Conservation (phyloP, 768 basidiomycete species). For the Panaeolus papilionaceus region DNA sequence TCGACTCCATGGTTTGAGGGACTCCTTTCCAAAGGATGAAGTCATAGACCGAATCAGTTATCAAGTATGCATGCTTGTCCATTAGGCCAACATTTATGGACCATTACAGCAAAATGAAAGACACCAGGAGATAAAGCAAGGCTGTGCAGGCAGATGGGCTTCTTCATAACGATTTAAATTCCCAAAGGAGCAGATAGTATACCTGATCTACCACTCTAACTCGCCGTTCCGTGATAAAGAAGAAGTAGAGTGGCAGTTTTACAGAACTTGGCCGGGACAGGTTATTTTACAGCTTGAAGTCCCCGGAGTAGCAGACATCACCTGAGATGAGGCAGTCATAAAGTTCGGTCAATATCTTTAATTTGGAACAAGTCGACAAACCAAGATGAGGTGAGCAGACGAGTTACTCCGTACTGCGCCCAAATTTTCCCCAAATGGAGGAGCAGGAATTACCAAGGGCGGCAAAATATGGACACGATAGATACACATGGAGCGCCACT, state of each 20-base stretch:
- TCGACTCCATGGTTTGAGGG: constrained; percentile 2
- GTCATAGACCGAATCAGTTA: background rate
- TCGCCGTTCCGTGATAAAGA: constrained; percentile 8
- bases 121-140: constrained; percentile 14
- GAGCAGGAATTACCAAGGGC: background rate
- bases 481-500: constrained; percentile 7
- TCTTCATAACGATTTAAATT: constrained; percentile 10
- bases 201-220: constrained; percentile 4
- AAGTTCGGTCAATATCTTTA: background rate
- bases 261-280: background rate
- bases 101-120: constrained; percentile 12
- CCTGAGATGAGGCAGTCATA: background rate
- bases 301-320: background rate
- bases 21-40: constrained; percentile 5
- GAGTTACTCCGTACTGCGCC: constrained; percentile 15
- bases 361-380: constrained; percentile 12
- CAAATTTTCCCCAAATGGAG: constrained; percentile 15
- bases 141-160: background rate
- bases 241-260: background rate
- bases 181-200: constrained; percentile 10
- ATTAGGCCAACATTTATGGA: constrained; percentile 5
- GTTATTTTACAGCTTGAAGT: constrained; percentile 7
- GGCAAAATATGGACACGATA: constrained; percentile 13
- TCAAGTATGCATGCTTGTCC: constrained; percentile 7
- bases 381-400: background rate